Percentiles rank a stretch among this genome's conserved stretches.
These are phyloP conservation scores for Thelephora terrestris DNA, from an alignment of 1,284 basidiomycete species.

Conservation along the genomic window DNA sequence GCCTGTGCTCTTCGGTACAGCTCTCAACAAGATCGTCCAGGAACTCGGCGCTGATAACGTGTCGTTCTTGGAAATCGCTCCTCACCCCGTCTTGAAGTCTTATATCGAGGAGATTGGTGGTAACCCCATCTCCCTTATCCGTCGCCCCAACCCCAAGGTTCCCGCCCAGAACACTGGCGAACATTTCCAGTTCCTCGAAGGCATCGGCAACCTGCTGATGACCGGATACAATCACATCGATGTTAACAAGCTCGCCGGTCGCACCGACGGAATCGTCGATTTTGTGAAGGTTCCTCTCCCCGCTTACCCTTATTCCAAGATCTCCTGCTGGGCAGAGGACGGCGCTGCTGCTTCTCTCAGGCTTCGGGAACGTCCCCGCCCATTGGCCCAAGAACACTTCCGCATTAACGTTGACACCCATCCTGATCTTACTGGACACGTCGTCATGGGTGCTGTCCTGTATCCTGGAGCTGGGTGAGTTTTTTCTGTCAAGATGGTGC, in stretches of 20 bases:
- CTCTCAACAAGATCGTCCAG: constrained; percentile 20
- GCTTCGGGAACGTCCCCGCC: constrained; percentile 16
- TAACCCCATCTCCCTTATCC: constrained; percentile 18
- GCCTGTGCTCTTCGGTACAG: constrained; percentile 21
- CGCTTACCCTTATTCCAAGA: constrained; percentile 10
- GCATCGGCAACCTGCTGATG: constrained; percentile 17
- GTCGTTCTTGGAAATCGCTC: constrained; percentile 19
- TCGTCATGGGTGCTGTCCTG: constrained; percentile 18
- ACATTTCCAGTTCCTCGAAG: constrained; percentile 20
- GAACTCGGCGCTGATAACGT: constrained; percentile 18
- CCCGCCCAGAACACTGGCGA: constrained; percentile 21
- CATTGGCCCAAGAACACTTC: constrained; percentile 16
- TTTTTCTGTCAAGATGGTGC: constrained; percentile 6
- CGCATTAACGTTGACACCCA: constrained; percentile 18
- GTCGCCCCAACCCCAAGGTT: constrained; percentile 19
- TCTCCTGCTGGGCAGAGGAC: constrained; percentile 15
- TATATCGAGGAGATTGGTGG: constrained; percentile 23
- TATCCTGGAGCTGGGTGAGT: constrained; percentile 21
- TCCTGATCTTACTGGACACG: constrained; percentile 19
- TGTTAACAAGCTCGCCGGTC: constrained; percentile 15
- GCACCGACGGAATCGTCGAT: constrained; percentile 11
- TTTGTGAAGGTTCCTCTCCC: constrained; percentile 9
- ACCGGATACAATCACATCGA: constrained; percentile 19
- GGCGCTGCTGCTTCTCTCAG: constrained; percentile 12
- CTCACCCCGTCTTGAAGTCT: constrained; percentile 22